Conservation (phyloP, 1,284 basidiomycete species). For the Gymnopus androsaceus region DNA sequence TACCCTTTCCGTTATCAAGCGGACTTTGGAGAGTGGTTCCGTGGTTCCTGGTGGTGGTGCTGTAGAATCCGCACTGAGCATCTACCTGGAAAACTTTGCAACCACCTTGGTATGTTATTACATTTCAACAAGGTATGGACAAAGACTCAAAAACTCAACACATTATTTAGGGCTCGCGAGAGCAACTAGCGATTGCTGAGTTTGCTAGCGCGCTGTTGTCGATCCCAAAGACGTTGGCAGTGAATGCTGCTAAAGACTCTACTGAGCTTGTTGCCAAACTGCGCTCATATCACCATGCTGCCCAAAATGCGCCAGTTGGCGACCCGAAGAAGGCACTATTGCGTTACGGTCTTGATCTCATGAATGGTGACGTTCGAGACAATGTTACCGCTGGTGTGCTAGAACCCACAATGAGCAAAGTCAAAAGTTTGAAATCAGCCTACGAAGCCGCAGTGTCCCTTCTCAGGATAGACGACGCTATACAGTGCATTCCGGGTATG, state of each 20-base stretch:
- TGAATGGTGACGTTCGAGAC: constrained; percentile 94
- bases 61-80: constrained; percentile 94
- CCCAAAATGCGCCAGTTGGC: constrained; percentile 86
- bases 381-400: constrained; percentile 93
- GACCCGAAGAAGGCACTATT: constrained; percentile 96
- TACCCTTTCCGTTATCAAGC: constrained; percentile 93
- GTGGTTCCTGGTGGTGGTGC: constrained; percentile 98
- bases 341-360: constrained; percentile 93
- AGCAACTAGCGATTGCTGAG: constrained; percentile 98
- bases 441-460: constrained; percentile 96
- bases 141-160: constrained; percentile 3
- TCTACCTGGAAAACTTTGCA: constrained; percentile 99
- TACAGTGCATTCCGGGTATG: constrained; percentile 81
- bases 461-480: constrained; percentile 94
- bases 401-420: constrained; percentile 97
- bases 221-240: constrained; percentile 95
- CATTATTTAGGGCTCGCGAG: constrained; percentile 81
- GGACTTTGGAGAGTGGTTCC: constrained; percentile 93
- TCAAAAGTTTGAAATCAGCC: constrained; percentile 94
- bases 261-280: constrained; percentile 98
- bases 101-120: constrained; percentile 79
- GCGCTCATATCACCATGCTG: constrained; percentile 95
- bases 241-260: constrained; percentile 98
- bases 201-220: constrained; percentile 92
- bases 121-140: neutral